Conservation (phyloP, 805 yeast species). For the Saccharomycopsis sp. region DNA sequence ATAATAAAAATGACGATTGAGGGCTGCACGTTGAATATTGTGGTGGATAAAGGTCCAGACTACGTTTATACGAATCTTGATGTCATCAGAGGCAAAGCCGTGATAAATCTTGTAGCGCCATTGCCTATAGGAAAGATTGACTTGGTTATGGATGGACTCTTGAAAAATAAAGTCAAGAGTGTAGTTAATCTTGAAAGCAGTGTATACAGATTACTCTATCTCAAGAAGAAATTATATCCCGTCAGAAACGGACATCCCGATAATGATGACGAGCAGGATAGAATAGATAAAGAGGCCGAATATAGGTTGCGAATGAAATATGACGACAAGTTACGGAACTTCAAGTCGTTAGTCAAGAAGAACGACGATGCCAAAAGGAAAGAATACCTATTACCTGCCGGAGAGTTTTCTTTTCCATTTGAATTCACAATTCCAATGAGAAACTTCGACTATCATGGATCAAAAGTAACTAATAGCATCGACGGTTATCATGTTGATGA, state of each 20-base stretch:
- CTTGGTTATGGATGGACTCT: conserved; percentile 2
- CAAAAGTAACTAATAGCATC: neutral
- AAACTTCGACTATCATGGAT: neutral
- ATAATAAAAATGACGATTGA: neutral
- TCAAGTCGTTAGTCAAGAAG: neutral
- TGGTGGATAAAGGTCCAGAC: neutral
- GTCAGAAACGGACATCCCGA: neutral
- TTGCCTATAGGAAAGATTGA: neutral
- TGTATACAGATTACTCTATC: conserved; percentile 1
- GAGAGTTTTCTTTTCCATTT: conserved; percentile 3
- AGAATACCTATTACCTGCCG: conserved; percentile 1
- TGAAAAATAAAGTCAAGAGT: neutral
- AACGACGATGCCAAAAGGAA: neutral
- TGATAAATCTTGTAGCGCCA: neutral
- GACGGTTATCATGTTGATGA: conserved; percentile 3
- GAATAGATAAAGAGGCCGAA: neutral
- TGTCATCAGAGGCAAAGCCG: neutral
- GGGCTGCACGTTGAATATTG: neutral
- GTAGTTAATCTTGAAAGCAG: neutral
- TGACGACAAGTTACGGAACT: neutral
- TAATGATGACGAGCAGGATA: conserved; percentile 1
- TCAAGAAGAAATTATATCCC: conserved; percentile 2
- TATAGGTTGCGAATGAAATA: neutral
- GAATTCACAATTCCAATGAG: conserved; percentile 1
- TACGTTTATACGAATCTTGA: conserved; percentile 1